Evolutionary conservation across 78 protist species (phyloP).

Genomic region (Dictyostelium capitatum): DNA sequence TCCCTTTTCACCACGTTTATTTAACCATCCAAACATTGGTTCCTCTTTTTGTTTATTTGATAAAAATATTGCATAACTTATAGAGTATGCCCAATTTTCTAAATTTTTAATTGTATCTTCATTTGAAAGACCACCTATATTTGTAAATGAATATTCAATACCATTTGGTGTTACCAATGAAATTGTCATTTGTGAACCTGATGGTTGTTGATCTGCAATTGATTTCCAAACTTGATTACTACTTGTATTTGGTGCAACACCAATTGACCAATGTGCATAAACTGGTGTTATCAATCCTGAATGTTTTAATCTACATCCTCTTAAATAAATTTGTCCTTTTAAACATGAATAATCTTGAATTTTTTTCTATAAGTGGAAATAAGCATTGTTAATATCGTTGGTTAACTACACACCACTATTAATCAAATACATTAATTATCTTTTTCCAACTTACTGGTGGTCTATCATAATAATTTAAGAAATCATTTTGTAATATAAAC

Average conservation of each 20-base stretch:
- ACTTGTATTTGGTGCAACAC: constrained; percentile 44
- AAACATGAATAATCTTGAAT: constrained; percentile 61
- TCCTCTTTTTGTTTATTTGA: constrained; percentile 70
- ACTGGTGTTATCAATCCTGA: constrained; percentile 77
- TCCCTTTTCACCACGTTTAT: constrained; percentile 76
- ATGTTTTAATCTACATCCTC: constrained; percentile 77
- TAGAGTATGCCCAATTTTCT: constrained; percentile 74
- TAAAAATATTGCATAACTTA: constrained; percentile 61
- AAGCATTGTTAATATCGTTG: neutral
- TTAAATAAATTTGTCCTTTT: constrained; percentile 75
- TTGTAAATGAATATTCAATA: constrained; percentile 71
- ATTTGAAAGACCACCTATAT: neutral
- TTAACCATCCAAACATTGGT: constrained; percentile 66
- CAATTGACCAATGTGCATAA: constrained; percentile 80
- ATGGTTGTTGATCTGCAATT: neutral
- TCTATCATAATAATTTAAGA: constrained; percentile 64
- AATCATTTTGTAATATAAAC: constrained; percentile 72
- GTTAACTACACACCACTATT: neutral
- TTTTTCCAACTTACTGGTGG: constrained; percentile 49
- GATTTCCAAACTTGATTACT: constrained; percentile 35
- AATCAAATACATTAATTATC: neutral
- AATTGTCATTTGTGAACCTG: constrained; percentile 2
- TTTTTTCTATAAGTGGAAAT: constrained; percentile 40
- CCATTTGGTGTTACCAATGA: constrained; percentile 68
- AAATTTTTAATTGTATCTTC: constrained; percentile 37